Evolutionary conservation across 2,329 filamentous ascomycete genomes (phyloP), one percentile per base, ranked within the genome.

Genomic region (Curvularia verruculosa): DNA sequence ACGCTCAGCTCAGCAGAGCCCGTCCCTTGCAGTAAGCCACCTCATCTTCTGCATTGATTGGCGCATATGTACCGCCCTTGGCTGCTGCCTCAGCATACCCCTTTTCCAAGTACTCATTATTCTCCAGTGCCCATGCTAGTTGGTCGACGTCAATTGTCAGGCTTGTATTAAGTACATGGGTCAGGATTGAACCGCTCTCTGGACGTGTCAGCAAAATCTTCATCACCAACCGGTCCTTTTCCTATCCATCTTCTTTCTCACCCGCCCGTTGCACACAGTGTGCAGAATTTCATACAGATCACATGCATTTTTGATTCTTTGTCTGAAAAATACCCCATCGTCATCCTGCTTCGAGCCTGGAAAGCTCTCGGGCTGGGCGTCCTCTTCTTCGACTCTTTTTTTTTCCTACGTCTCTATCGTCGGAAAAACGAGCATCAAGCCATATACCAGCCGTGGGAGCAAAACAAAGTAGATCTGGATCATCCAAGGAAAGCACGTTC

Each of bases 261-360:
- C 89, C 1, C 83, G 82, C 0, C 92, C 92, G 75, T 98, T 99
- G 44, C 84, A 83, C 0, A 91, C 85, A 18, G 89, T 90, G 74
- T 98, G 95, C 44, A 98, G 75, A 26, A 98, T 78, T 0, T 90
- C 95, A 81, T 97, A 96, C 43, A 96, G 80, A 0, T 94, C 94
- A 75, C 94, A 98, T 0, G 94, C 92, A 74, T 98, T 96, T 59
- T 90, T 85, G 68, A 98, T 97, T 0, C 93, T 98, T 80, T 98
- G 94, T 67, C 87, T 90, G 82, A 92, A 97, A 91, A 92, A 98
- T 4, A 96, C 72, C 0, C 96, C 89, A 1, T 88, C 87, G 69
- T 96, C 90, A 1, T 83, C 77, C 1, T 91, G 91, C 9, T 23
- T 15, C 10, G 80, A 82, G 46, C 87, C 88, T 0, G 73, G 72